Evolutionary conservation across 495 filamentous ascomycete genomes (phyloP).

Genomic region (Darksidea phi): DNA sequence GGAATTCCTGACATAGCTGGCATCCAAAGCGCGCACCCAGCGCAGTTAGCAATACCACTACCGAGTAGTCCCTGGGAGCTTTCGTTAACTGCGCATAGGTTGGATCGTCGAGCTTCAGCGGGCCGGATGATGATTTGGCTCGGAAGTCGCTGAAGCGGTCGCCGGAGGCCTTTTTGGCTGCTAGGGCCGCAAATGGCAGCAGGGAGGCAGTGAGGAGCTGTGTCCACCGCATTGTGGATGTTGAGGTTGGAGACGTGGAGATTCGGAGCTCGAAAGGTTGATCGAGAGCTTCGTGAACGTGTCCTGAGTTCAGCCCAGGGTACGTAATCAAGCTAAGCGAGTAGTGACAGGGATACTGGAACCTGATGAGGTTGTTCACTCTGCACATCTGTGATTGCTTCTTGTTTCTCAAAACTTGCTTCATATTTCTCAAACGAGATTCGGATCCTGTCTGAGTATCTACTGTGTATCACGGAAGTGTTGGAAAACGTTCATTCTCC

Average conservation of each 20-base stretch:
- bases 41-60: slow-evolving; percentile 83
- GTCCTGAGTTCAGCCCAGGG: slow-evolving; percentile 2
- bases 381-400: no score
- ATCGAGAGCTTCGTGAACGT: slow-evolving; percentile 12
- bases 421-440: no score
- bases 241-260: slow-evolving; percentile 1
- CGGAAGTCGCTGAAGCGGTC: slow-evolving; percentile 67
- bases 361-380: neutral
- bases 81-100: slow-evolving; percentile 73
- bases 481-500: no score
- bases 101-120: slow-evolving; percentile 73
- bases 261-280: slow-evolving; percentile 19
- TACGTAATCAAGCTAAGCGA: slow-evolving; percentile 30
- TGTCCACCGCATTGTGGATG: slow-evolving; percentile 43
- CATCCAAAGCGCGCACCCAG: slow-evolving; percentile 83
- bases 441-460: no score
- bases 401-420: no score
- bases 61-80: slow-evolving; percentile 77
- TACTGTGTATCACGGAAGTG: no score
- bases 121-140: slow-evolving; percentile 60
- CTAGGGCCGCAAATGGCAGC: slow-evolving; percentile 55
- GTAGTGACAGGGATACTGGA: neutral
- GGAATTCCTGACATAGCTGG: slow-evolving; percentile 81
- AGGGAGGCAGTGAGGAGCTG: slow-evolving; percentile 54
- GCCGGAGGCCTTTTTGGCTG: slow-evolving; percentile 56